Base-by-base conservation (phyloP, 805 yeast genomes). In the Metschnikowia rubicola region DNA sequence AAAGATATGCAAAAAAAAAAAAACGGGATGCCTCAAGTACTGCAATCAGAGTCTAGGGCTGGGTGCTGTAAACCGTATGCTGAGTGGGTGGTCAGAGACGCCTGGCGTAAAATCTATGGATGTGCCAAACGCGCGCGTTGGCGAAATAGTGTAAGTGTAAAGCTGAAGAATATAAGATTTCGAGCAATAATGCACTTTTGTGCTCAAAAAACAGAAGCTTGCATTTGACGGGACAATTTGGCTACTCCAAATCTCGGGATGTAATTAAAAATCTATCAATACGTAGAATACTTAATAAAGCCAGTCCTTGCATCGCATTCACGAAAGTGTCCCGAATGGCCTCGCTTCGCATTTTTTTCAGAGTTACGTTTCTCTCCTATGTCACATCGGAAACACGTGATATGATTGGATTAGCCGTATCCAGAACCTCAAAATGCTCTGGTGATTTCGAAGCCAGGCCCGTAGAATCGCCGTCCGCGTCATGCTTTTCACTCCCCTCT, bases 371-470 rank as follows among this genome's bases (percentile, higher is more conserved):
- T 0, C 17, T 15, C 17, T 15, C 26, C 26, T 21, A 21, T 4
- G 26, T 21, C 11, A 19, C 39, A 5, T 13, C 11, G 5, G 35
- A 15, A 13, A 15, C 41, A 10, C 19, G 17, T 10, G 21, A n/a
- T 30, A 30, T 19, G 15, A 32, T 21, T 3, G 42, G 36, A 11
- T 32, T 32, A 1, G 36, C 36, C 6, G 36, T 12, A 1, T 39
- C 42, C 12, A 39, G 8, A 7, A 26, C 36, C 2, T 12, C 8
- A 3, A 19, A 10, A 10, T 9, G 4, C 39, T n/a, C 19, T 8
- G 12, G n/a, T 33, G 13, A 13, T 13, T 41, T 33, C 39, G 39
- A 36, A 7, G 31, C 46, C 47, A 38, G 42, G 12, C 35, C 43
- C 10, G 30, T 34, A 3, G 43, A 38, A 10, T 33, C 35, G 26